Conservation (phyloP, 1,284 basidiomycete genomes). For the Malassezia furfur region DNA sequence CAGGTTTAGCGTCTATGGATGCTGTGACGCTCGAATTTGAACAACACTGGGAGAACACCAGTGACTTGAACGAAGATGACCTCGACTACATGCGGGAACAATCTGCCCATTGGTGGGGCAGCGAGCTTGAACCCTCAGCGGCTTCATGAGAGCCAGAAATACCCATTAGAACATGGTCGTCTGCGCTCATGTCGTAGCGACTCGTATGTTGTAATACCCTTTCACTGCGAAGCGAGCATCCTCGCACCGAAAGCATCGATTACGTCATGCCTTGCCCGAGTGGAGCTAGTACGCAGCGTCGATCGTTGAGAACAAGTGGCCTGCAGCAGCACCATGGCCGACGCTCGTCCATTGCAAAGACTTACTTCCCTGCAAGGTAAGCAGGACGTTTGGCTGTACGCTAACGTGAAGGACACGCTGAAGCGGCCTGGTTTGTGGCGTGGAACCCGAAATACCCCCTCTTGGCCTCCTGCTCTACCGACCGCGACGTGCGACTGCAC, state of each 20-base stretch:
- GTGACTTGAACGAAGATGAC: conserved; percentile 32
- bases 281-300: too few relatives aligned
- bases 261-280: neutral
- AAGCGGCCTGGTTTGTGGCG: conserved; percentile 65
- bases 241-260: neutral
- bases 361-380: conserved; percentile 13
- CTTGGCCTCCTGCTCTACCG: conserved; percentile 84
- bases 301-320: too few relatives aligned
- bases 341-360: neutral
- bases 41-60: conserved; percentile 26
- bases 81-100: conserved; percentile 21
- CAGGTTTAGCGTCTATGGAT: neutral
- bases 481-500: conserved; percentile 81
- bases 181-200: neutral
- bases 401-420: conserved; percentile 20
- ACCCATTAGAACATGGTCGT: neutral
- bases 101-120: conserved; percentile 22
- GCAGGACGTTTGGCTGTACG: neutral
- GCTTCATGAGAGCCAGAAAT: too few relatives aligned
- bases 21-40: conserved; percentile 26
- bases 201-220: too few relatives aligned
- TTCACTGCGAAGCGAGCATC: too few relatives aligned
- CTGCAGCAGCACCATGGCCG: neutral
- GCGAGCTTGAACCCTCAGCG: neutral
- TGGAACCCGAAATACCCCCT: conserved; percentile 80